Evolutionary conservation across 352 stramenopile species (phyloP).

Genomic region (Globisporangium yorkense): DNA sequence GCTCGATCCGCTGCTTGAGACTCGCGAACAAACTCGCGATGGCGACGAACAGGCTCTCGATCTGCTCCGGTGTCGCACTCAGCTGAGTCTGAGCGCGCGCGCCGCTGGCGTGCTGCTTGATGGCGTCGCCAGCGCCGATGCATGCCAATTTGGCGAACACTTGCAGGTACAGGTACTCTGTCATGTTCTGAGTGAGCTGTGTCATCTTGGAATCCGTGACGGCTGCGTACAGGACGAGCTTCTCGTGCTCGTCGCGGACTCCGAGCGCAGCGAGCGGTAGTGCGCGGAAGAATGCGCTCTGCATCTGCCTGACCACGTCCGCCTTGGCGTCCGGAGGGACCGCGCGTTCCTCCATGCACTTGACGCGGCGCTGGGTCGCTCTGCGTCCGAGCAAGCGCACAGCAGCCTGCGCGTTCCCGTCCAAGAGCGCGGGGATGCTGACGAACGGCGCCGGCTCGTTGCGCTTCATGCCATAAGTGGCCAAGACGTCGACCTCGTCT

Average conservation of each 20-base stretch:
- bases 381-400: conserved; percentile 27
- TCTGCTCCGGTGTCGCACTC: conserved; percentile 8
- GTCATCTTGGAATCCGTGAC: conserved; percentile 22
- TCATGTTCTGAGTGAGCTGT: conserved; percentile 29
- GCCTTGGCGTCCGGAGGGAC: conserved; percentile 20
- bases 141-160: conserved; percentile 34
- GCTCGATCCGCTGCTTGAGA: conserved; percentile 18
- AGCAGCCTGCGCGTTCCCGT: conserved; percentile 9
- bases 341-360: conserved; percentile 38
- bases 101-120: conserved; percentile 7
- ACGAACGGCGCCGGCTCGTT: conserved; percentile 19
- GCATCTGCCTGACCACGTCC: conserved; percentile 35
- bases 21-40: conserved; percentile 28
- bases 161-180: conserved; percentile 36
- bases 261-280: conserved; percentile 43
- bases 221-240: conserved; percentile 20
- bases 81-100: neutral
- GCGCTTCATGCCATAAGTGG: conserved; percentile 36
- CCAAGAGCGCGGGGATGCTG: conserved; percentile 20
- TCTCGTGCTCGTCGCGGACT: conserved; percentile 24
- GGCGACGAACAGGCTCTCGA: conserved; percentile 40
- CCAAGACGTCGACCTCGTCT: conserved; percentile 36
- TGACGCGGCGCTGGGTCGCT: conserved; percentile 31
- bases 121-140: conserved; percentile 13
- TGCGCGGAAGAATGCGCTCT: conserved; percentile 34